Base-by-base conservation (phyloP, 129 eudicot genomes). In the Silybum marianum region DNA sequence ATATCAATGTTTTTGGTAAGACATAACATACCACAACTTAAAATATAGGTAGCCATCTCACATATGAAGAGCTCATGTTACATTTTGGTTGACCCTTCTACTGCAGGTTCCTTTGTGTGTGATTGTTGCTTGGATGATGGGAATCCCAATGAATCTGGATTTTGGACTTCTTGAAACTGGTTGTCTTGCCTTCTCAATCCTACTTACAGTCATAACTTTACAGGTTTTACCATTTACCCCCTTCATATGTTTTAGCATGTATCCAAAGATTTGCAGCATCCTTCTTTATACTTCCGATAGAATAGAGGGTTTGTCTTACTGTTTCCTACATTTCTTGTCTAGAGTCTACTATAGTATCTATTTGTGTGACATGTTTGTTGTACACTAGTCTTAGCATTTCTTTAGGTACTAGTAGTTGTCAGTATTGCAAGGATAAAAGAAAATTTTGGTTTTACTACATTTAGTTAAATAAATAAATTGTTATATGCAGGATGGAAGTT, bases 1-100 rank as follows among this genome's bases (percentile, higher is more conserved):
- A 91, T 91, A 71, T 83, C 87, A 36, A 85, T 89, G 89, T 91
- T 91, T 81, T 93, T 87, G 93, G 96, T 91, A 40, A 82, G 90
- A 38, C 72, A 62, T 39, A 39, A 51, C 19, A 54, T 54, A 54
- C 63, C 63, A 18, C 63, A 54, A 54, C 63, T 18, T 54, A 54
- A 54, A 51, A 54, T 54, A 54, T 16, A 54, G 63, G 63, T 7
- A 54, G 22, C 18, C 22, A 54, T 54, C 63, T 54, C 22, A 54
- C 63, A 54, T 54, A 54, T 54, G 63, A 54, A 54, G 63, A 54
- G n/a, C 63, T 54, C 22, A 54, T 54, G 0, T 54, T 54, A 54
- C 22, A 54, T 54, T 54, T 16, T 54, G 22, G 63, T 54, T 54
- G 63, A 76, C 23, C 63, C 22, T 58, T 9, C 3, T 36, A 80